Evolutionary conservation across 257 asterid genomes (phyloP), one percentile per base, ranked within the genome.

Genomic region (Linaria vulgaris): DNA sequence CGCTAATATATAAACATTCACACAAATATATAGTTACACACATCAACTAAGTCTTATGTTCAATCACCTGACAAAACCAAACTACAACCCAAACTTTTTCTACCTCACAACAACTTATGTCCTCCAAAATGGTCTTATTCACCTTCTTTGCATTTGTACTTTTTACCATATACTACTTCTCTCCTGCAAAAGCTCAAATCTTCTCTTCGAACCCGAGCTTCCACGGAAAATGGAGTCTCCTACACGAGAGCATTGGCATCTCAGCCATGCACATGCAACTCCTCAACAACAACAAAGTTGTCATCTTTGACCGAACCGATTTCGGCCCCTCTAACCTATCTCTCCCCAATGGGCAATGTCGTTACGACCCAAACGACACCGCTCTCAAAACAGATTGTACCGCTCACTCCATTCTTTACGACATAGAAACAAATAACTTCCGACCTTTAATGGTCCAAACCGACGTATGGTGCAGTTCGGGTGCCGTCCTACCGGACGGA

Each of bases 191-290:
- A 37, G 9, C 70, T 23, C 67, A 45, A 48, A 16, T 50, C 19
- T 52, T 59, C 10, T 24, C 74, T 50, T 45, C 68, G 5, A 12
- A n/a, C 27, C 37, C 68, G 3, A n/a, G 47, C 50, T 59, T 39
- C 2, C 21, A 21, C 12, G 85, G 83, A 45, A 61, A 77, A 66
- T 82, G 88, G 82, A 71, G 6, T 8, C 69, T 79, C 50, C 56
- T 79, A 23, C 85, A 72, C 4, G 73, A 64, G 37, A 82, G 74
- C 76, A 70, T 87, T 5, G 95, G 97, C 59, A 78, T 89, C 22
- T 84, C 91, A 0, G 86, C 96, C 7, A 89, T 89, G 97, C 97
- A 89, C 56, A 84, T 89, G 97, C 91, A 86, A 51, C 91, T 89
- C 41, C 70, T 89, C 12, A 70, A 58, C 46, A 81, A 81, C 69